Base-by-base conservation (phyloP, 768 basidiomycete genomes). In the Collybia sordida region DNA sequence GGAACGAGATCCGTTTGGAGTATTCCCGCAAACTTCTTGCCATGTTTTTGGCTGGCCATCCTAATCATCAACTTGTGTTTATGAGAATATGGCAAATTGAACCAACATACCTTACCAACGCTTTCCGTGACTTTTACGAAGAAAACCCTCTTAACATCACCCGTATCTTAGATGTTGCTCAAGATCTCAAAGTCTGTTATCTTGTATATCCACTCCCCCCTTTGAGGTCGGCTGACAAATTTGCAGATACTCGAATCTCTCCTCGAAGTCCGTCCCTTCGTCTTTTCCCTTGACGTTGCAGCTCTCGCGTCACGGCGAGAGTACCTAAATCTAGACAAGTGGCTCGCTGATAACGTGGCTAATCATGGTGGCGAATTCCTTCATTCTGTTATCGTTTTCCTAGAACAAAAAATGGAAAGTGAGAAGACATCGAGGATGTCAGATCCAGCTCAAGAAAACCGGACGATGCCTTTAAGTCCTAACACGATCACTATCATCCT, bases 21-120 rank as follows among this genome's bases (percentile, higher is more conserved):
- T 91, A 98, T 66, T 84, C 91, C 2, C 82, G 86, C 50, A 88
- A 88, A 57, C 74, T 98, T 12, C 75, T 98, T 43, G 78, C 83
- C 31, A 90, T 93, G 84, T 98, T 98, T 72, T 76, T 98, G 36
- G 86, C 85, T 17, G 91, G 93, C 14, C 90, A 95, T 61, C 93
- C 94, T 6, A 94, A 94, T 58, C 93, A 97, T 60, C 93, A 97
- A 57, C 81, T 99, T 8, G 94, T 98, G 49, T 98, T 98, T 73
- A 93, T 96, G 84, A 82, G 93, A 42, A 85, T 99, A 48, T 95
- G 92, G 89, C 91, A 95, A 61, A 87, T 91, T 37, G 83, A 93
- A 60, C 90, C 90, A 0, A 73, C 84, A 0, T 91, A 94, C 65
- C 80, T 98, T 44, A 86, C 93, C 4, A 80, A 85, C 49, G 92